These are phyloP conservation scores for Eucalyptus albens DNA, from an alignment of 345 rosid species.

Conservation along the genomic window DNA sequence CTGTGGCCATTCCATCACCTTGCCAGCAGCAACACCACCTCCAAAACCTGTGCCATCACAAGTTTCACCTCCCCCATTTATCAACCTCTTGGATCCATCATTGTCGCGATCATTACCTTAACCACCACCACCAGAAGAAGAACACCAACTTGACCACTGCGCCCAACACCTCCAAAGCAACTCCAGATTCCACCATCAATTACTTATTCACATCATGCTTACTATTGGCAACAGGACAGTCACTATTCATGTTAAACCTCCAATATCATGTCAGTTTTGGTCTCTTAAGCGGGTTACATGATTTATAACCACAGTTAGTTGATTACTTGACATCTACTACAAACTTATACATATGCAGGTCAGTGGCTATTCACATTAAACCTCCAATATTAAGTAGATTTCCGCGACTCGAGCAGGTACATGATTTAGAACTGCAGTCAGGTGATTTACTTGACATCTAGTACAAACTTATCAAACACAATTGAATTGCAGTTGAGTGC, in stretches of 20 bases:
- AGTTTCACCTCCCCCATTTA: background rate
- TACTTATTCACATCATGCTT: background rate
- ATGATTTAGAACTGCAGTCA: background rate
- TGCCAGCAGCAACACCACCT: background rate
- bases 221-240: background rate
- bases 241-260: background rate
- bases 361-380: background rate
- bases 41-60: background rate
- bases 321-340: background rate
- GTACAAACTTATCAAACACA: background rate
- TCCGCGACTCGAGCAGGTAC: fast-evolving
- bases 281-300: background rate
- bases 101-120: background rate
- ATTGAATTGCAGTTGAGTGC: background rate
- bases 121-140: background rate
- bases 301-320: fast-evolving
- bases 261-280: background rate
- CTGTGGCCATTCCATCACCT: background rate
- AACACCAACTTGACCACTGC: background rate
- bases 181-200: background rate
- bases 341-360: background rate
- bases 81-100: background rate
- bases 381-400: background rate
- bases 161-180: background rate
- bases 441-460: background rate